Conservation (phyloP, 352 stramenopile genomes). For the Phytophthora meadii region DNA sequence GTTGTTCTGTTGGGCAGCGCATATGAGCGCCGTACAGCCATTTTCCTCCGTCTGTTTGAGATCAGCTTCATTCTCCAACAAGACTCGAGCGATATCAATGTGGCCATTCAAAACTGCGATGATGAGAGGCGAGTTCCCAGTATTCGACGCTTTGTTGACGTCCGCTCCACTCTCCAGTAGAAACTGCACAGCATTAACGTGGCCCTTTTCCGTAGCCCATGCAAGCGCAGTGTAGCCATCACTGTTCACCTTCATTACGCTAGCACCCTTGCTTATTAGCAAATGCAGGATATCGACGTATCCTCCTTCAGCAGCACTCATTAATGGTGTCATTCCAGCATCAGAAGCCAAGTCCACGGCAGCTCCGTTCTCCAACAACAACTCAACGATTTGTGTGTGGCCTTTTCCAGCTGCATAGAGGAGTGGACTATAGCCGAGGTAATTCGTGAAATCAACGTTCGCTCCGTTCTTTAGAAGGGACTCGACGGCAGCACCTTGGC, state of each 20-base stretch:
- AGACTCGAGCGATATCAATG: neutral
- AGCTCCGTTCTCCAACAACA: neutral
- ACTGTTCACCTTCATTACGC: neutral
- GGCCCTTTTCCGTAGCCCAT: constrained; percentile 3
- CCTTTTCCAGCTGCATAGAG: neutral
- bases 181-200: neutral
- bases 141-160: neutral
- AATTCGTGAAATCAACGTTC: neutral
- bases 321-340: neutral
- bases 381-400: neutral
- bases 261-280: neutral
- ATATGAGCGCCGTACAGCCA: constrained; percentile 2
- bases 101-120: neutral
- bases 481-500: neutral
- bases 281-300: neutral
- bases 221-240: constrained; percentile 7
- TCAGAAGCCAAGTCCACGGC: neutral
- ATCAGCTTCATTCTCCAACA: constrained; percentile 9
- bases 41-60: neutral
- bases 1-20: neutral
- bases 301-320: constrained; percentile 1
- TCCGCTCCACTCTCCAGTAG: constrained; percentile 4
- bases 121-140: constrained; percentile 11
- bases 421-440: neutral
- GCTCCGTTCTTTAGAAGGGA: constrained; percentile 5